These are phyloP conservation scores for Dryadomyces quercivorus DNA, from an alignment of 2,329 filamentous ascomycete species.

Conservation along the genomic window DNA sequence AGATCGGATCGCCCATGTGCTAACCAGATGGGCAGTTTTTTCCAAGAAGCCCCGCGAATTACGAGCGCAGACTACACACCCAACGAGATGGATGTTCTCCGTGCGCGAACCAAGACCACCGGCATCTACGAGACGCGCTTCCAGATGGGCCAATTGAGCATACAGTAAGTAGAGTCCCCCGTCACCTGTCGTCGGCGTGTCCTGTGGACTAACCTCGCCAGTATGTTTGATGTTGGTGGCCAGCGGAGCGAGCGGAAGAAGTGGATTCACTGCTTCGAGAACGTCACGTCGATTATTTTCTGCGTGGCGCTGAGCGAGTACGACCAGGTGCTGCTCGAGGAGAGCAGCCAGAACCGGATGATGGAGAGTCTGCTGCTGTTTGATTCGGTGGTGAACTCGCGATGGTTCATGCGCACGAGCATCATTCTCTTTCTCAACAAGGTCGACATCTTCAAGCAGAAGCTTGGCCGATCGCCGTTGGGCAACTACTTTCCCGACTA, in stretches of 20 bases:
- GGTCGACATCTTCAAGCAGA: constrained; percentile 95
- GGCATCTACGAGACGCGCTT: constrained; percentile 99
- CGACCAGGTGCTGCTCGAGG: constrained; percentile 91
- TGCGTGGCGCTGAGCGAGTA: constrained; percentile 97
- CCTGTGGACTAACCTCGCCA: constrained; percentile 26
- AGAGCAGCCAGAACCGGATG: constrained; percentile 99
- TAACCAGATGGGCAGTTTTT: constrained; percentile 54
- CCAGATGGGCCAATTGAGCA: constrained; percentile 96
- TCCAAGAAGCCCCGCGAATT: constrained; percentile 83
- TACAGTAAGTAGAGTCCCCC: constrained; percentile 70
- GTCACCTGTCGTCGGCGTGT: background rate
- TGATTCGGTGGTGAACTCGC: constrained; percentile 95
- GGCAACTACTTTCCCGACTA: constrained; percentile 98
- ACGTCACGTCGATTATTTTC: constrained; percentile 98
- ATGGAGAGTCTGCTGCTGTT: constrained; percentile 96
- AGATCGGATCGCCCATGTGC: background rate
- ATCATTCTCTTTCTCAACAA: constrained; percentile 99
- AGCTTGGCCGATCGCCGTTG: constrained; percentile 77
- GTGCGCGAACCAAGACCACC: constrained; percentile 94
- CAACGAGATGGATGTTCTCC: constrained; percentile 85
- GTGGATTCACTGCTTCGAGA: constrained; percentile 99
- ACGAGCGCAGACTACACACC: constrained; percentile 76
- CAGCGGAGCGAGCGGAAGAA: constrained; percentile 97
- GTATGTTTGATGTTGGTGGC: constrained; percentile 98
- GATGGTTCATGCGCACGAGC: constrained; percentile 98